Evolutionary conservation across 108 stramenopile species (phyloP).

Genomic region (Discostella stelligeroides): DNA sequence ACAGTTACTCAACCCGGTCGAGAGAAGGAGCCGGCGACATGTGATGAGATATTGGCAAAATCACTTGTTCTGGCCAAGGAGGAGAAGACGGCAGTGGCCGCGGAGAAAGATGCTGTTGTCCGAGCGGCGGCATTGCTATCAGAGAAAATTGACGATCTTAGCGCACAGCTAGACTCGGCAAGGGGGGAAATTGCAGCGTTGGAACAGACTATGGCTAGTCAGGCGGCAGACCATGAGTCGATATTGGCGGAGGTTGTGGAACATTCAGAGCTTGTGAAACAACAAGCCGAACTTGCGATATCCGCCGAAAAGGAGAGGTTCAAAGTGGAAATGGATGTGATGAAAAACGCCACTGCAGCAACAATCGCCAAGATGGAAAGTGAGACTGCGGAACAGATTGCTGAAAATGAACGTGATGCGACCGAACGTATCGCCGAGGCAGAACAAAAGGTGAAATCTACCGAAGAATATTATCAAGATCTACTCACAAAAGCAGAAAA

Average conservation of each 20-base stretch:
- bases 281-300: conserved; percentile 15
- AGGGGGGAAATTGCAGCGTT: conserved; percentile 20
- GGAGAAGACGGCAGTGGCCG: conserved; percentile 45
- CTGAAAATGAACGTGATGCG: not conserved
- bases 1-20: conserved; percentile 36
- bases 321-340: conserved; percentile 20
- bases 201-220: not conserved
- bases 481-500: conserved; percentile 6
- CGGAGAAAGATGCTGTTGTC: conserved; percentile 42
- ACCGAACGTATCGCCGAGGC: not conserved
- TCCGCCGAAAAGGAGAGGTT: conserved; percentile 25
- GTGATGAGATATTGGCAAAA: conserved; percentile 55
- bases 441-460: conserved; percentile 13
- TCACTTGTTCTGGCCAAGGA: conserved; percentile 53
- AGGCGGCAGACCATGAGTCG: conserved; percentile 6
- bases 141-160: conserved; percentile 40
- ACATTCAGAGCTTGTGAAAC: not conserved
- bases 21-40: conserved; percentile 45
- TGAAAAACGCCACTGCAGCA: conserved; percentile 25
- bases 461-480: not conserved
- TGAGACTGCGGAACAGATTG: conserved; percentile 11
- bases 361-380: conserved; percentile 30
- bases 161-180: conserved; percentile 22
- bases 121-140: conserved; percentile 31
- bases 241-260: not conserved